Evolutionary conservation across 805 yeast species (phyloP), one percentile per base, ranked within the genome.

Genomic region (Candida parachauliodes): DNA sequence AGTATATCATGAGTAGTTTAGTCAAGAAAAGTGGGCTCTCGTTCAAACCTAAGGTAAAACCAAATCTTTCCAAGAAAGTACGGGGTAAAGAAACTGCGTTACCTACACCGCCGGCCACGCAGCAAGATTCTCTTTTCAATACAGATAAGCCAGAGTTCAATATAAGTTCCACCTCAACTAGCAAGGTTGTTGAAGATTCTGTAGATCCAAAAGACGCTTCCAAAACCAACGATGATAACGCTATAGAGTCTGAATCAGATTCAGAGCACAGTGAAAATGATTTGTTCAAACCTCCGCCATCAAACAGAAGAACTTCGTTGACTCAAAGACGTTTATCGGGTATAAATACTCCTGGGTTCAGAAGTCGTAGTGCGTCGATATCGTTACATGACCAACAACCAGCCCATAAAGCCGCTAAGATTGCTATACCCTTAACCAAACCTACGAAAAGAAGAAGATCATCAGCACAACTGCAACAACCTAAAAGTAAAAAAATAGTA

Each of bases 31-130:
- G 59, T 53, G 74, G 79, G 18, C 72, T 83, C 9, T 76, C 83
- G 39, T 83, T 83, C 57, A 67, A 73, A n/a, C 88, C 88, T 2
- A 81, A 79, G 44, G 45, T 62, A 26, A 58, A 54, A 47, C 57
- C 57, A 27, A 43, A 46, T 8, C 42, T 50, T 12, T 50, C 55
- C 41, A 54, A 50, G 32, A 48, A 45, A 17, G 36, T 28, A 5
- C 11, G 33, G 11, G 28, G 32, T n/a, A 24, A 17, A 11, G 24
- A 40, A n/a, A 22, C 36, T 17, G 26, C 39, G 11, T 15, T 39
- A 8, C 40, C 43, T 21, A 44, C 57, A 8, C 53, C 51, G 33
- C 49, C 51, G 1, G 25, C 53, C 2, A 46, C 54, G 0, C 54
- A 46, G 37, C 22, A 29, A 15, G 9, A 35, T 14, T 17, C 28